Percentiles rank a stretch among this genome's conserved stretches.
These are phyloP conservation scores for Tuber melanosporum DNA, from an alignment of 495 filamentous ascomycete species.

Conservation along the genomic window DNA sequence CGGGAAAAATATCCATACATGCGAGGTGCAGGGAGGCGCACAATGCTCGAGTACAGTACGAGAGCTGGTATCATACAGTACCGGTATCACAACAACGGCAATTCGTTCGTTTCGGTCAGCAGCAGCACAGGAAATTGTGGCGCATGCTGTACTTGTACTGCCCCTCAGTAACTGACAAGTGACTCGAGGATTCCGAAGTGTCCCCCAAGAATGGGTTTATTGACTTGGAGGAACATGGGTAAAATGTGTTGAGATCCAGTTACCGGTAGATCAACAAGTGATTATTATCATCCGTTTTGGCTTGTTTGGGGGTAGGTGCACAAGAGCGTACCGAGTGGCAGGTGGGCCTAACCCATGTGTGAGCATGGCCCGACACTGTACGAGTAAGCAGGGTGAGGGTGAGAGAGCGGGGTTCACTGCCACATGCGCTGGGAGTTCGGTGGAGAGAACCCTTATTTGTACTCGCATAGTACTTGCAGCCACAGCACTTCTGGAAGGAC, in stretches of 20 bases:
- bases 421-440: background rate
- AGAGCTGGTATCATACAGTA: no score
- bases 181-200: background rate
- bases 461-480: background rate
- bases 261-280: background rate
- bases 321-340: background rate
- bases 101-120: background rate
- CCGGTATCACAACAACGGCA: background rate
- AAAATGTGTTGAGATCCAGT: background rate
- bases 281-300: background rate
- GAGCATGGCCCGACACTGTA: background rate
- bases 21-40: background rate
- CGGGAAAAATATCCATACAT: background rate
- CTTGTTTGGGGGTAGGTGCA: background rate
- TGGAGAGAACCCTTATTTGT: background rate
- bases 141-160: background rate
- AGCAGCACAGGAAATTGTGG: background rate
- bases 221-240: background rate
- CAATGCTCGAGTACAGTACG: no score
- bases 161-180: background rate
- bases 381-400: background rate
- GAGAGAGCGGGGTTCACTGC: background rate
- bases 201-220: background rate
- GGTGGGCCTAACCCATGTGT: background rate
- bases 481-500: slow-evolving; percentile 1